Base-by-base conservation (phyloP, 2,329 filamentous ascomycete species). In the Cercospora sesami region DNA sequence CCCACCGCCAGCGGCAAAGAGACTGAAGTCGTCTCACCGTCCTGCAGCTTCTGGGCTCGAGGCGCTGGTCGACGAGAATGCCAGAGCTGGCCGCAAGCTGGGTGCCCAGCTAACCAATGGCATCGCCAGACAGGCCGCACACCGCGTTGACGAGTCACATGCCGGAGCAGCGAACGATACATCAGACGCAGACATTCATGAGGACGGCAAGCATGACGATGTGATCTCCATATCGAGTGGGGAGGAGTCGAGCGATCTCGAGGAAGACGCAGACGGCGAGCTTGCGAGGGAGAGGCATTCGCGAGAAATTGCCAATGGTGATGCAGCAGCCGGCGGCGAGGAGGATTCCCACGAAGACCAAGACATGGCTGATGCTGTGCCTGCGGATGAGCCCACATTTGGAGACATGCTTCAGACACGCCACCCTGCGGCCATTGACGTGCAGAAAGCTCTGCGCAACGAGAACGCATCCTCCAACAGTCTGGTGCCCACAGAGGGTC, bases 401-500 rank as follows among this genome's bases (percentile, higher is more conserved):
- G 94, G 93, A 74, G 94, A 98, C 77, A 87, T 96, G 57, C 84
- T 96, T 51, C 90, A 89, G 71, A 86, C 86, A 58, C 84, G 87
- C 73, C 88, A 89, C 66, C 86, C 88, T 71, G 86, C 90, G 60
- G 36, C 66, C 28, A 90, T 97, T 74, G 91, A 96, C 73, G 92
- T 97, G 6, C 81, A 89, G 53, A 84, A 87, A 58, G 82, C 89
- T 4, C 80, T 83, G 21, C 69, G 65, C 21, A 57, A 28, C 28
- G 63, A 60, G 12, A 39, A 60, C 9, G 65, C 67, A 42, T 76
- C 82, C 9, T 79, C 76, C 61, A 83, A 82, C 45, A 79, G 81
- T 64, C 82, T 90, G 69, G 84, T 85, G 18, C 83, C 88, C 21
- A 36, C 48, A 3, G 65, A 65, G 55, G 65, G 66, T 30, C 42